Evolutionary conservation across 352 stramenopile genomes (phyloP).

Genomic region (Phytophthora hybrid): DNA sequence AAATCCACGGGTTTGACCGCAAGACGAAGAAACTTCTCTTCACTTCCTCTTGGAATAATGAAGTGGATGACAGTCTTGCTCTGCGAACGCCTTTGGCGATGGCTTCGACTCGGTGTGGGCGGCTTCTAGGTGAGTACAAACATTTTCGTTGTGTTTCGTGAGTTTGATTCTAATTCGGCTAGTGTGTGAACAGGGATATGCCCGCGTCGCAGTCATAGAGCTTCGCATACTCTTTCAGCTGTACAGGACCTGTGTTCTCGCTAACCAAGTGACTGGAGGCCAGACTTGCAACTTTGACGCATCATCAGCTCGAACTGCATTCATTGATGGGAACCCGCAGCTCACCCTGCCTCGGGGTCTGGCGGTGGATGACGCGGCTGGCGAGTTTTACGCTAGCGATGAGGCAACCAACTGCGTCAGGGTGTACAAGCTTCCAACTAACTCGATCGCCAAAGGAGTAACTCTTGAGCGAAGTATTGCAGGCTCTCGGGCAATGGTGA

Average conservation of each 20-base stretch:
- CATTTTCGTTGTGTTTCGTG: background rate
- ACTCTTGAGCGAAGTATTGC: constrained; percentile 37
- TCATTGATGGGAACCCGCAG: constrained; percentile 30
- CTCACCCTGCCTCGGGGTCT: constrained; percentile 34
- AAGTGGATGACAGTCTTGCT: constrained; percentile 5
- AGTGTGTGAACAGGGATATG: constrained; percentile 50
- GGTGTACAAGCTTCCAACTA: constrained; percentile 49
- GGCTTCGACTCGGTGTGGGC: constrained; percentile 33
- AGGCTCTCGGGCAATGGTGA: constrained; percentile 2
- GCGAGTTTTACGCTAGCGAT: constrained; percentile 75
- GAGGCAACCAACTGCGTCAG: constrained; percentile 57
- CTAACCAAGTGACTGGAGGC: constrained; percentile 19
- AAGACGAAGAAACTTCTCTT: constrained; percentile 37
- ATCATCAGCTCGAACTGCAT: constrained; percentile 24
- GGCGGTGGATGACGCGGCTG: constrained; percentile 59
- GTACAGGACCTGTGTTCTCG: constrained; percentile 30
- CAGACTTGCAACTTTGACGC: constrained; percentile 26
- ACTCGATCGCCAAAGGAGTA: constrained; percentile 24
- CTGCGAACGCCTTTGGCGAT: constrained; percentile 30
- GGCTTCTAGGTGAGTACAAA: constrained; percentile 33
- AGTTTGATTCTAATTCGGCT: constrained; percentile 23
- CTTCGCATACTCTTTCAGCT: constrained; percentile 47
- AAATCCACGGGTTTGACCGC: constrained; percentile 46
- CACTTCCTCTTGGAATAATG: constrained; percentile 21
- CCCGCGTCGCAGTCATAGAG: constrained; percentile 38